These are phyloP conservation scores for Diplosphaera chodatii DNA, from an alignment of 139 green algal species.

Conservation along the genomic window DNA sequence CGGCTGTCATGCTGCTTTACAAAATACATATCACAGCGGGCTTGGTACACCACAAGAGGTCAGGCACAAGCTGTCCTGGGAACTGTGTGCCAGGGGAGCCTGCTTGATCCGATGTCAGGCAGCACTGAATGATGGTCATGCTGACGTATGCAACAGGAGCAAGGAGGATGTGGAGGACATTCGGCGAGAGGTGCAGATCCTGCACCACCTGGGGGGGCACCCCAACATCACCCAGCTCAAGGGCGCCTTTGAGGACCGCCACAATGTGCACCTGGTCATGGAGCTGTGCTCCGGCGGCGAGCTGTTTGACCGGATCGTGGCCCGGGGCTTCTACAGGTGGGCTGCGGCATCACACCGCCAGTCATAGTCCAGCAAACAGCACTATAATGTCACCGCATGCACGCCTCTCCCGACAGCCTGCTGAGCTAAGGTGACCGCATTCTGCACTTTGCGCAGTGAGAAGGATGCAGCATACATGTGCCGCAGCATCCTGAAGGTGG, in stretches of 20 bases:
- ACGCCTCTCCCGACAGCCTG: too few species aligned
- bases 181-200: constrained; percentile 88
- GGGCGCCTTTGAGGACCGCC: constrained; percentile 71
- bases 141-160: constrained; percentile 5
- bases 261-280: constrained; percentile 81
- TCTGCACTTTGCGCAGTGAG: constrained; percentile 66
- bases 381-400: too few species aligned
- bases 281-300: constrained; percentile 89
- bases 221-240: constrained; percentile 70
- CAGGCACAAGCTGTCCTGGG: too few species aligned
- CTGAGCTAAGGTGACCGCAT: too few species aligned
- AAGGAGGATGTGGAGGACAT: constrained; percentile 94
- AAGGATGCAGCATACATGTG: constrained; percentile 74
- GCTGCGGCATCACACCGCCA: too few species aligned
- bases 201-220: constrained; percentile 84
- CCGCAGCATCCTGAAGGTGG: constrained; percentile 82
- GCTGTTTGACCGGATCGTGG: constrained; percentile 97
- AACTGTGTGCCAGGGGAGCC: too few species aligned
- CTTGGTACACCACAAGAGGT: too few species aligned
- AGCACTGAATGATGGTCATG: too few species aligned
- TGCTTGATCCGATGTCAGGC: too few species aligned
- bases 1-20: too few species aligned
- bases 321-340: constrained; percentile 63
- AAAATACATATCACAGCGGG: too few species aligned
- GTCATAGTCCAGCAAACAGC: too few species aligned